phyloP scores from a whole-genome alignment of 148 eudicot genomes.

The Pharnaceum exiguum region DNA sequence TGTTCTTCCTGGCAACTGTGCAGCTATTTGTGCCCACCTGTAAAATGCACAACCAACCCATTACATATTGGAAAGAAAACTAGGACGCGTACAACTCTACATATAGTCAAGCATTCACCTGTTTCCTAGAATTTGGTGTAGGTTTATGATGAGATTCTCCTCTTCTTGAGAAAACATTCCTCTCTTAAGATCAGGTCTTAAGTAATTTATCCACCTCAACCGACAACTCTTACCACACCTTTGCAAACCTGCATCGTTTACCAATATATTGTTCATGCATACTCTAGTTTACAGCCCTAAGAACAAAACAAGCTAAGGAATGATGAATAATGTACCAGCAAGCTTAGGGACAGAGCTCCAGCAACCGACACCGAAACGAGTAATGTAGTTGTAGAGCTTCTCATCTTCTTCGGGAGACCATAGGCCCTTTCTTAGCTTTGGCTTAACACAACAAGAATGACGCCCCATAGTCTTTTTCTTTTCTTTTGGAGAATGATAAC shows the following conservation, averaged over 20 bases:
- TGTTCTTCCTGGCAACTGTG: constrained; percentile 93
- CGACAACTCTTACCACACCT: constrained; percentile 93
- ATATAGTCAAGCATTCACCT: constrained; percentile 30
- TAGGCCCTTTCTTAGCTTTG: constrained; percentile 37
- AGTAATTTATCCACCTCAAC: constrained; percentile 79
- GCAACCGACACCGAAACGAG: constrained; percentile 41
- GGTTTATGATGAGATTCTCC: constrained; percentile 54
- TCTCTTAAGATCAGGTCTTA: constrained; percentile 85
- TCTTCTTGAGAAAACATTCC: constrained; percentile 78
- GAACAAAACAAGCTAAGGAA: background rate
- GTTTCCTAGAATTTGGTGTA: constrained; percentile 72
- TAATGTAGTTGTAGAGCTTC: constrained; percentile 40
- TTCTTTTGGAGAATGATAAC: background rate
- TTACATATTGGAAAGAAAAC: background rate
- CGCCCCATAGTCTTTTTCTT: constrained; percentile 21
- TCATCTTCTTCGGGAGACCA: constrained; percentile 54
- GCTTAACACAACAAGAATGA: constrained; percentile 31
- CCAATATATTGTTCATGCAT: background rate
- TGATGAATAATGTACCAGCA: constrained; percentile 21
- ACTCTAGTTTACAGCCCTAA: background rate
- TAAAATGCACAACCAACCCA: background rate
- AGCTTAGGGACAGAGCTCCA: constrained; percentile 48
- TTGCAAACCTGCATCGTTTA: constrained; percentile 50
- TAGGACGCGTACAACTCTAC: background rate
- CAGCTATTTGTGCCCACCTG: constrained; percentile 94